phyloP scores from a whole-genome alignment of 306 rosid species.

The Phaseolus lunatus region DNA sequence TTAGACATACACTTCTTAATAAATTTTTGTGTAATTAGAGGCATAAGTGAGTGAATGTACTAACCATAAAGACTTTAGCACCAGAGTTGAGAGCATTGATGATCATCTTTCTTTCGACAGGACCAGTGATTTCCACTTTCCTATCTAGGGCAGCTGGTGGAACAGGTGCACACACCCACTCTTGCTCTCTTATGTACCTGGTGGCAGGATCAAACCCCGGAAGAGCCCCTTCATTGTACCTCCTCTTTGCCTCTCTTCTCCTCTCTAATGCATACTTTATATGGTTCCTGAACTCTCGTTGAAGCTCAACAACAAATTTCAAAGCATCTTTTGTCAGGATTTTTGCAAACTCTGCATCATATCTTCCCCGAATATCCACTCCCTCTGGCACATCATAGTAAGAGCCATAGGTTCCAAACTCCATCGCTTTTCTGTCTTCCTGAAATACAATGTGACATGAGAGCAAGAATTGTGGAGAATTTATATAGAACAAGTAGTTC shows the following conservation, averaged over 20 bases:
- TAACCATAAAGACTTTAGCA: slow-evolving; percentile 92
- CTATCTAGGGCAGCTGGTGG: slow-evolving; percentile 78
- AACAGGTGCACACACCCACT: slow-evolving; percentile 75
- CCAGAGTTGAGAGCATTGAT: slow-evolving; percentile 96
- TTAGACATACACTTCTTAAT: too few relatives aligned
- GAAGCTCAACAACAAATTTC: slow-evolving; percentile 71
- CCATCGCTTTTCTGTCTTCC: slow-evolving; percentile 44
- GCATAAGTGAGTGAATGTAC: not conserved
- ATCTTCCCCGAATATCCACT: slow-evolving; percentile 79
- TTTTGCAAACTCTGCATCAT: slow-evolving; percentile 66
- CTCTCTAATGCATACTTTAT: slow-evolving; percentile 78
- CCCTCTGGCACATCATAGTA: slow-evolving; percentile 76
- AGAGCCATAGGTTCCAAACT: slow-evolving; percentile 47
- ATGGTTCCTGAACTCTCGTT: slow-evolving; percentile 75
- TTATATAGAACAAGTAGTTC: slow-evolving; percentile 41
- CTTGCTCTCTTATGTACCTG: slow-evolving; percentile 62
- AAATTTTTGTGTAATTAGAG: not conserved
- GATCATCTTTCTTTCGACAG: slow-evolving; percentile 88
- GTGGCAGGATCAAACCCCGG: slow-evolving; percentile 86
- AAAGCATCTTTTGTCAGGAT: slow-evolving; percentile 81
- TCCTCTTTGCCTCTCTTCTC: slow-evolving; percentile 72
- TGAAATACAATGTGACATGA: slow-evolving; percentile 10
- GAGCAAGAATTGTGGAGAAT: not conserved
- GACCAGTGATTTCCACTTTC: slow-evolving; percentile 92
- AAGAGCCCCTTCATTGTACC: slow-evolving; percentile 72